Base-by-base conservation (phyloP, 345 rosid genomes). In the Aquilaria sinensis region DNA sequence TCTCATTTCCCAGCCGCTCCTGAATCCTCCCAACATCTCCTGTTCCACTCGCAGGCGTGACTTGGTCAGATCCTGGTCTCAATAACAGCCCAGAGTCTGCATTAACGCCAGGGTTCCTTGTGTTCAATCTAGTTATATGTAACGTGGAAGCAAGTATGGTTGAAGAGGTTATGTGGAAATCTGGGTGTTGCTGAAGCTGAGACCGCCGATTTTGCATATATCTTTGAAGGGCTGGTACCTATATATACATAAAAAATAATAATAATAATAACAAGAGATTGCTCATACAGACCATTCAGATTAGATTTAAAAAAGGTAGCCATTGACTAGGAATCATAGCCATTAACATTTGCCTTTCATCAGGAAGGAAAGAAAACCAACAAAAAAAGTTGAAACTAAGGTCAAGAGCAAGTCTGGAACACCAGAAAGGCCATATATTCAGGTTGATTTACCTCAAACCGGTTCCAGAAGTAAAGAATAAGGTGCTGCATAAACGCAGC, bases 401-500 rank as follows among this genome's bases (percentile, higher is more conserved):
- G 6, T 34, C 41, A 6, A 34, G 41, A 34, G 41, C 6, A 34
- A 34, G 41, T 6, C 41, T 34, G 6, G 41, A 6, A 34, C 41
- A 34, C 41, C 41, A 34, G 41, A 34, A 34, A 34, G 41, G 6
- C 5, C 6, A 34, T 3, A 34, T 34, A 6, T 34, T 10, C 34
- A 56, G 10, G 54, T 45, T 55, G 8, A 8, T 9, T 69, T 79
- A 95, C 99, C 99, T 95, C 97, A 55, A 95, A 94, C 43, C 96
- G 89, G 75, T 91, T 95, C 99, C 99, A 95, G 74, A 95, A 95
- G 76, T 91, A 95, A 23, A 95, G 73, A 69, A 95, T 88, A 68
- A 91, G 86, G 70, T 95, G 99, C 72, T 85, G 96, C 96, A 91
- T 91, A 71, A 95, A 91, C n/a, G 92, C 96, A 32, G 96, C 96